Evolutionary conservation across 2,329 filamentous ascomycete species (phyloP).

Genomic region (Aspergillus tubingensis): DNA sequence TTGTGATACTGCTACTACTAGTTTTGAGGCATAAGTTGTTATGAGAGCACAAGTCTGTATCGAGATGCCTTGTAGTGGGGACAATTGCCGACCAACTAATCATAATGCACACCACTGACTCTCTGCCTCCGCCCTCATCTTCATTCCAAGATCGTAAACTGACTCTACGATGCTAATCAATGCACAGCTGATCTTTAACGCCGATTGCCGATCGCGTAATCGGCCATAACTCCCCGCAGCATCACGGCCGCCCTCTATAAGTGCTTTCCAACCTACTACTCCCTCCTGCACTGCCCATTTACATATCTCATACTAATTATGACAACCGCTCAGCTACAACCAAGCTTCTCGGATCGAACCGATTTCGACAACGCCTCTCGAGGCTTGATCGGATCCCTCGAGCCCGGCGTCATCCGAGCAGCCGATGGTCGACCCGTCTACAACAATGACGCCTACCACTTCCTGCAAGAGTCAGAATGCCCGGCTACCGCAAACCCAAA

Average conservation of each 20-base stretch:
- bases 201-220: neutral
- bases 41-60: neutral
- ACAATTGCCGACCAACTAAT: neutral
- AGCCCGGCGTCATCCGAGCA: slow-evolving; percentile 23
- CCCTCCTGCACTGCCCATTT: rapidly evolving
- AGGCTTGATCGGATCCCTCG: slow-evolving; percentile 24
- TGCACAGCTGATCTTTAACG: neutral
- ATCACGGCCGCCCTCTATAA: neutral
- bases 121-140: no score
- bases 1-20: neutral
- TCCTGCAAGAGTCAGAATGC: slow-evolving; percentile 25
- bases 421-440: slow-evolving; percentile 34
- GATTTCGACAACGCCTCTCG: slow-evolving; percentile 23
- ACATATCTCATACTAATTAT: neutral
- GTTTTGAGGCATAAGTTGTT: neutral
- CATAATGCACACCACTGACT: neutral
- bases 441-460: slow-evolving; percentile 36
- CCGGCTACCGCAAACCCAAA: slow-evolving; percentile 33
- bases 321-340: slow-evolving; percentile 8
- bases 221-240: neutral
- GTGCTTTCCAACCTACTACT: neutral
- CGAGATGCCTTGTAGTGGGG: neutral
- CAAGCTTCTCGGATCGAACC: slow-evolving; percentile 9
- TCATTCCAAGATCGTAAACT: no score
- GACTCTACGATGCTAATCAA: no score